Evolutionary conservation across 2,329 filamentous ascomycete genomes (phyloP), one percentile per base, ranked within the genome.

Genomic region (Chrysoporthe austroafricana): DNA sequence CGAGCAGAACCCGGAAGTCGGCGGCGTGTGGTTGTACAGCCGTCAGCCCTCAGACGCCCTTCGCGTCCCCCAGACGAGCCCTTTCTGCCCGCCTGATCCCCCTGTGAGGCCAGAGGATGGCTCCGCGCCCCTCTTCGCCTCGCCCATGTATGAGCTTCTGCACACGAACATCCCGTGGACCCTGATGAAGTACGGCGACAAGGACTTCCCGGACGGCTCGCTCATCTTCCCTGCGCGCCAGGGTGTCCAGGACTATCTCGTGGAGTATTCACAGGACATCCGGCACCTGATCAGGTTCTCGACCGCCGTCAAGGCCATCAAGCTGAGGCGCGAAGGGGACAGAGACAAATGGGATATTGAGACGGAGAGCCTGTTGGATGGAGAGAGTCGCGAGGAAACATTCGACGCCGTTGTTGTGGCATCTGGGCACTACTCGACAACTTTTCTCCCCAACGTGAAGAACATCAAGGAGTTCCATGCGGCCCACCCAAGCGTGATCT

Each of bases 21-120:
- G 94, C 67, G 95, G 96, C 2, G 87, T 96, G 11, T 98, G 95
- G 95, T 91, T 93, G 74, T 94, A 96, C 77, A 89, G 85, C 70
- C 80, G 82, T 39, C 78, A 77, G 69, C 84, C 77, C 66, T 82
- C 76, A 70, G 85, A 72, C 72, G 81, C 75, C 69, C 84, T 75
- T 72, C 84, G 72, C 44, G 81, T 95, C 48, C 93, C 94, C 8
- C 91, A 94, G 75, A 88, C 88, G n/a, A 85, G 86, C 73, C 85
- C 88, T 36, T 86, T 86, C 73, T 84, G 84, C 57, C 84, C 86
- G 34, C 82, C 86, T 0, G 91, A 94, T 70, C 82, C 85, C 66
- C 91, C 92, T 5, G 78, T 89, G 67, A 87, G 83, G 81, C 75
- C 77, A 21, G 70, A 72, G 18, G 71, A 74, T 7, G 72, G 70